Evolutionary conservation across 371 early-diverging fungal genomes (phyloP).

Genomic region (Mortierella sp.): DNA sequence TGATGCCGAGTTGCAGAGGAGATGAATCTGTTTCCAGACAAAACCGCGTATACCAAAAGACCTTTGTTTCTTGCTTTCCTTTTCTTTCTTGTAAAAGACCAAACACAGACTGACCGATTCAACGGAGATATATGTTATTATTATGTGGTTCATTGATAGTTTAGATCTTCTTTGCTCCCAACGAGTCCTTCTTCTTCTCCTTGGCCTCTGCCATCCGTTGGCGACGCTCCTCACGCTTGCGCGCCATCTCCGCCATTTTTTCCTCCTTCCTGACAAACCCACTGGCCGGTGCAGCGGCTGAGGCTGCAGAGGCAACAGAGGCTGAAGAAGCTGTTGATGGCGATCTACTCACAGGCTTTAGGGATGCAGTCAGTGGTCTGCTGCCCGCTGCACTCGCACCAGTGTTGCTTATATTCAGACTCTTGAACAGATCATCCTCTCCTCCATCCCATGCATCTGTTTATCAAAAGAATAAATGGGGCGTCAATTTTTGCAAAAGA

Average conservation of each 20-base stretch:
- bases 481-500: too few relatives aligned
- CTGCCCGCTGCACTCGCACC: not conserved
- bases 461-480: too few relatives aligned
- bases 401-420: slow-evolving; percentile 13
- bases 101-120: not conserved
- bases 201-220: slow-evolving; percentile 70
- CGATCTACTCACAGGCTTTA: slow-evolving; percentile 8
- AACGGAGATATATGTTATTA: not conserved
- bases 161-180: slow-evolving; percentile 65
- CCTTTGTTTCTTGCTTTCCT: too few relatives aligned
- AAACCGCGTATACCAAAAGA: not conserved
- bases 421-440: slow-evolving; percentile 50
- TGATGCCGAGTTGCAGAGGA: slow-evolving; percentile 35
- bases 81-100: not conserved
- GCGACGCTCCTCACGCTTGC: slow-evolving; percentile 70
- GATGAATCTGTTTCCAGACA: not conserved
- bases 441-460: slow-evolving; percentile 51
- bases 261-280: slow-evolving; percentile 59
- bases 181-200: slow-evolving; percentile 59
- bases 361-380: slow-evolving; percentile 19
- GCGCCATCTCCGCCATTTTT: slow-evolving; percentile 64
- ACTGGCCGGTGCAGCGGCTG: slow-evolving; percentile 7
- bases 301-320: not conserved
- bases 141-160: not conserved
- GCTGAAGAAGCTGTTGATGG: slow-evolving; percentile 18